Conservation (phyloP, 176 grass and related monocot species). For the Cenchrus purpureus region DNA sequence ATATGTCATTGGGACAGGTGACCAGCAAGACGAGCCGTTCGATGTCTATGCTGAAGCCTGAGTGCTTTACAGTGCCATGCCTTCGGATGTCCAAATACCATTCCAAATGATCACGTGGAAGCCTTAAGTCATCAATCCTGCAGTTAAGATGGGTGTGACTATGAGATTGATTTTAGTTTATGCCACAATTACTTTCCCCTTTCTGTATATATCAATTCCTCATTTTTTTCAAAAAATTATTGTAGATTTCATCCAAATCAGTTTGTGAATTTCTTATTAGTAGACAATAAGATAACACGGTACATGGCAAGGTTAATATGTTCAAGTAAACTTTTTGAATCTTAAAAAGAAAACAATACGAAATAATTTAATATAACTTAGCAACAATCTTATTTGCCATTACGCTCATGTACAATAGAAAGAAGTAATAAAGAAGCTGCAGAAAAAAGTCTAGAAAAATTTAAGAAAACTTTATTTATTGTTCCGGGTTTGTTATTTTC, state of each 20-base stretch:
- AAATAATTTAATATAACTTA: background rate
- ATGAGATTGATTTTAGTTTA: background rate
- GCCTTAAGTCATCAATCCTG: constrained; percentile 56
- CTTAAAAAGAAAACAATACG: background rate
- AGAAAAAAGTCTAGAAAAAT: background rate
- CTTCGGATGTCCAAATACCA: constrained; percentile 71
- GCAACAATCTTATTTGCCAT: background rate
- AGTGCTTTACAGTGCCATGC: constrained; percentile 63
- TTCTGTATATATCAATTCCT: background rate
- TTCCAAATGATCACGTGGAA: constrained; percentile 49
- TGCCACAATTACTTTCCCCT: background rate
- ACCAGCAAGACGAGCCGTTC: constrained; percentile 55
- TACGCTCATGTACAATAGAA: background rate
- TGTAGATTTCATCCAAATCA: background rate
- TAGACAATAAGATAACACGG: background rate
- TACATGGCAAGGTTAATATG: background rate
- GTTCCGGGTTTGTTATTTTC: background rate
- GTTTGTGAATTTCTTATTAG: background rate
- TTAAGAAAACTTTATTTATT: background rate
- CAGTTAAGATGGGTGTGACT: constrained; percentile 1
- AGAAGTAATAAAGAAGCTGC: background rate
- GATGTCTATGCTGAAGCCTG: constrained; percentile 64
- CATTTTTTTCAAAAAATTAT: background rate
- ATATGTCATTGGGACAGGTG: constrained; percentile 45
- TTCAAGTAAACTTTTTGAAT: background rate